Percentiles rank a stretch among this genome's conserved stretches.
These are phyloP conservation scores for Mrakia blollopis DNA, from an alignment of 768 basidiomycete species.

Conservation along the genomic window DNA sequence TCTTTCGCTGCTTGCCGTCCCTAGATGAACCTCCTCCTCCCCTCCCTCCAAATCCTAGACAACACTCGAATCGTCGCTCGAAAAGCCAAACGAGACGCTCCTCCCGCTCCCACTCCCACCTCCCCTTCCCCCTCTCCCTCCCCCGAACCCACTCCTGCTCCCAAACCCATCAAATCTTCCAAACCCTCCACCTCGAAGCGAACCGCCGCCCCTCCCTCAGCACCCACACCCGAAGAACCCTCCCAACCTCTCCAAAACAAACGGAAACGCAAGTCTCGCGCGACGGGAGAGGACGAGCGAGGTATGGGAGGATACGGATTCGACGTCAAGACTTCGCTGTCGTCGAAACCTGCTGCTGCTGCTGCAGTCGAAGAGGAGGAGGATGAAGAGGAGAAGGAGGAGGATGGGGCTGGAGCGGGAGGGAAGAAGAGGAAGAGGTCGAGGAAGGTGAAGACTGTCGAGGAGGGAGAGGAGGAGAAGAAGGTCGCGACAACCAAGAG, in stretches of 20 bases:
- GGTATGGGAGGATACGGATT: background rate
- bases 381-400: background rate
- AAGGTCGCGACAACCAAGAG: background rate
- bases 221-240: background rate
- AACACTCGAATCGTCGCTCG: conserved; percentile 27
- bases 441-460: background rate
- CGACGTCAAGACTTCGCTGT: background rate
- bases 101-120: background rate
- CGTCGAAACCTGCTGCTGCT: background rate
- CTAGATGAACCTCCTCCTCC: conserved; percentile 27
- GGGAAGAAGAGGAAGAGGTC: background rate
- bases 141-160: background rate
- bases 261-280: conserved; percentile 17
- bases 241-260: background rate
- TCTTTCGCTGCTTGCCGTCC: background rate
- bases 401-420: background rate
- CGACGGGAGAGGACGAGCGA: background rate
- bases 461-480: background rate
- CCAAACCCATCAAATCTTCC: conserved; percentile 2
- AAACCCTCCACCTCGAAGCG: background rate
- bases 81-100: conserved; percentile 20
- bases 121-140: background rate
- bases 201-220: background rate
- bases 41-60: conserved; percentile 32
- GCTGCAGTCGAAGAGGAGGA: conserved; percentile 1